Evolutionary conservation across 1,139 yeast species (phyloP).

Genomic region (Schizosaccharomyces versatilis): DNA sequence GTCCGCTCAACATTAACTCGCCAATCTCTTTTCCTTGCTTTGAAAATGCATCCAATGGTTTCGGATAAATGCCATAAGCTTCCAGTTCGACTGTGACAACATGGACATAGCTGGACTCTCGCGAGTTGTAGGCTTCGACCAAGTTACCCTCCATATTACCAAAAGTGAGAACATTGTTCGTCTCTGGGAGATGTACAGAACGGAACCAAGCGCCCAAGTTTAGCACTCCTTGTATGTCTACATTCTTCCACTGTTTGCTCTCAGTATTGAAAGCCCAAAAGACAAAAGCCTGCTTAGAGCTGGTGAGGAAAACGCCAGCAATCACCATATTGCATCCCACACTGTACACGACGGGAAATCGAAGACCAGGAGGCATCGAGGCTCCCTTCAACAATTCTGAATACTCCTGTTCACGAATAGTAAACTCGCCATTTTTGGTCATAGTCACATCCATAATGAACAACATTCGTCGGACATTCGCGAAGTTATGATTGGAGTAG

Average conservation of each 20-base stretch:
- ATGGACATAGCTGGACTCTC: conserved; percentile 11
- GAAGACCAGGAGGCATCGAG: conserved; percentile 13
- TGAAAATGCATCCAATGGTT: conserved; percentile 3
- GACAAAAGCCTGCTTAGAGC: conserved; percentile 6
- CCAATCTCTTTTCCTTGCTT: conserved; percentile 6
- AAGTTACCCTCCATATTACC: conserved; percentile 9
- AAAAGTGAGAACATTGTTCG: conserved; percentile 5
- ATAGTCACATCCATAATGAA: conserved; percentile 8
- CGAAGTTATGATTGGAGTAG: not conserved
- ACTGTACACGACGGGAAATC: conserved; percentile 13
- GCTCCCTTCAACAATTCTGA: conserved; percentile 3
- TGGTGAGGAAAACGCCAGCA: conserved; percentile 11
- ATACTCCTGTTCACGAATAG: conserved; percentile 1
- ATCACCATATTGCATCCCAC: conserved; percentile 11
- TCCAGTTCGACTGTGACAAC: conserved; percentile 8
- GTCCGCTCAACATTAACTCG: not conserved
- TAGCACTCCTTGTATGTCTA: not conserved
- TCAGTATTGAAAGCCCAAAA: conserved; percentile 8
- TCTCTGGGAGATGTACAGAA: conserved; percentile 5
- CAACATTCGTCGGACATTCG: not conserved
- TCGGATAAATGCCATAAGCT: conserved; percentile 7
- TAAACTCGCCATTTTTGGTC: not conserved
- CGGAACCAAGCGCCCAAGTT: conserved; percentile 10
- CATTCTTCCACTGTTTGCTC: conserved; percentile 5
- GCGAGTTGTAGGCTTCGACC: conserved; percentile 10